Evolutionary conservation across 2,329 filamentous ascomycete genomes (phyloP).

Genomic region (Akanthomyces lecanii): DNA sequence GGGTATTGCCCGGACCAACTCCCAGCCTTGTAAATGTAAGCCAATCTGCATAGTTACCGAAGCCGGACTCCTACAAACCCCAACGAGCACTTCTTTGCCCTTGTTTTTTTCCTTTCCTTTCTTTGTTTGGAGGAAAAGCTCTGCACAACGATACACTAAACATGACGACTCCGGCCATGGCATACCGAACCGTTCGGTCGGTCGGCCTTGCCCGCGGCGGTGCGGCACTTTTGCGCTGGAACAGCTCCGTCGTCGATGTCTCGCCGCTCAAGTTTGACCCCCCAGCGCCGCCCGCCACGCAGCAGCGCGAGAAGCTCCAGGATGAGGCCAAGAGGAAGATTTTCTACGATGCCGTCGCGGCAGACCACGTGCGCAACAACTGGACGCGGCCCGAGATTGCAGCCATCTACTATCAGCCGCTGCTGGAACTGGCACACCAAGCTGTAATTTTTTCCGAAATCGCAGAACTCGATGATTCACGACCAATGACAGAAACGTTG

Average conservation of each 20-base stretch:
- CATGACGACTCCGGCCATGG: slow-evolving; percentile 15
- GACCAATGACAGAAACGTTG: too few species aligned
- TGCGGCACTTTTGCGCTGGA: slow-evolving; percentile 17
- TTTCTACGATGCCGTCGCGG: slow-evolving; percentile 52
- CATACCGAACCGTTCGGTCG: slow-evolving; percentile 11
- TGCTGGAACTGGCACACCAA: slow-evolving; percentile 74
- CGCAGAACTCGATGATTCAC: too few species aligned
- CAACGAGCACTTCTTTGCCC: background rate
- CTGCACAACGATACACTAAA: background rate
- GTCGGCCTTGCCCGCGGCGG: slow-evolving; percentile 11
- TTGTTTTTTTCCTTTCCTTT: background rate
- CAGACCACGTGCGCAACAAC: slow-evolving; percentile 59
- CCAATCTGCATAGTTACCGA: background rate
- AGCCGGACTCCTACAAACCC: background rate
- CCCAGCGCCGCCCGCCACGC: slow-evolving; percentile 3
- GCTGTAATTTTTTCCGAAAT: slow-evolving; percentile 48
- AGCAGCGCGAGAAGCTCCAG: slow-evolving; percentile 3
- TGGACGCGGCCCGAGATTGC: slow-evolving; percentile 82
- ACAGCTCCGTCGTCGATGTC: slow-evolving; percentile 16
- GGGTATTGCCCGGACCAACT: slow-evolving; percentile 16
- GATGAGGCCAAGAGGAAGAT: slow-evolving; percentile 26
- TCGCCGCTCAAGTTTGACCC: slow-evolving; percentile 16
- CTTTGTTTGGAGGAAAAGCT: background rate
- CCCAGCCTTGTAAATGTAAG: slow-evolving; percentile 17
- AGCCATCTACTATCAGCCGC: slow-evolving; percentile 74